phyloP scores from a whole-genome alignment of 352 stramenopile species.

The Lagenidium giganteum region DNA sequence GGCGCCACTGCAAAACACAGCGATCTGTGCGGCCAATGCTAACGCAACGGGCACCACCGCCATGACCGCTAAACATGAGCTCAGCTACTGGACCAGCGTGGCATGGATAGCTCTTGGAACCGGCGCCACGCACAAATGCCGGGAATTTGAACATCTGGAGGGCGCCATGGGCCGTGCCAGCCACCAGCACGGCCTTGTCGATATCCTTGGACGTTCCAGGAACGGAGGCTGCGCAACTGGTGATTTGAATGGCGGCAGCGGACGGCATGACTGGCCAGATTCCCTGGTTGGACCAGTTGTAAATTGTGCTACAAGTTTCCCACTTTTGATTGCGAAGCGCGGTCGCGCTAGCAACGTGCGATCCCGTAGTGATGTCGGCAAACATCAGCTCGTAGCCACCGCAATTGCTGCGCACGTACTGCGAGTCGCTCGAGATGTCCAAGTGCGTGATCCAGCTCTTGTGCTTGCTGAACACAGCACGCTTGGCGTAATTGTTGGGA shows the following conservation, averaged over 20 bases:
- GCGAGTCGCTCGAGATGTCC: conserved; percentile 82
- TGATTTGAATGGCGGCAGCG: conserved; percentile 26
- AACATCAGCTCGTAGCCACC: conserved; percentile 82
- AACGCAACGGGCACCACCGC: conserved; percentile 26
- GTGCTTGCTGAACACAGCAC: conserved; percentile 66
- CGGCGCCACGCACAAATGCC: conserved; percentile 36
- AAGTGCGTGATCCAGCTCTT: conserved; percentile 71
- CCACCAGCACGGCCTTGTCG: conserved; percentile 24
- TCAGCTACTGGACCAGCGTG: conserved; percentile 32
- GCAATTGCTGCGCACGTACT: conserved; percentile 79
- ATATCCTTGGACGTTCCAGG: conserved; percentile 10
- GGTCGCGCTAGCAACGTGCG: conserved; percentile 56
- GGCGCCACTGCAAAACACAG: conserved; percentile 52
- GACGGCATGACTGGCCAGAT: conserved; percentile 30
- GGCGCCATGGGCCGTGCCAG: conserved; percentile 31
- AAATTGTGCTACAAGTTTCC: conserved; percentile 49
- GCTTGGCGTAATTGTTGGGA: conserved; percentile 62
- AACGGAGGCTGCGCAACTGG: conserved; percentile 24
- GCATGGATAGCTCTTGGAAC: conserved; percentile 36
- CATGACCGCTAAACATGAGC: conserved; percentile 23
- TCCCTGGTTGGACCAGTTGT: conserved; percentile 70
- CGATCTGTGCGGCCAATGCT: conserved; percentile 42
- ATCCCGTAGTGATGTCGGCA: conserved; percentile 58
- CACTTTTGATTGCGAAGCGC: conserved; percentile 54
- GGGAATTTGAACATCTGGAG: conserved; percentile 45